phyloP scores from a whole-genome alignment of 805 yeast species.

The Lipomyces yamanashiensis region DNA sequence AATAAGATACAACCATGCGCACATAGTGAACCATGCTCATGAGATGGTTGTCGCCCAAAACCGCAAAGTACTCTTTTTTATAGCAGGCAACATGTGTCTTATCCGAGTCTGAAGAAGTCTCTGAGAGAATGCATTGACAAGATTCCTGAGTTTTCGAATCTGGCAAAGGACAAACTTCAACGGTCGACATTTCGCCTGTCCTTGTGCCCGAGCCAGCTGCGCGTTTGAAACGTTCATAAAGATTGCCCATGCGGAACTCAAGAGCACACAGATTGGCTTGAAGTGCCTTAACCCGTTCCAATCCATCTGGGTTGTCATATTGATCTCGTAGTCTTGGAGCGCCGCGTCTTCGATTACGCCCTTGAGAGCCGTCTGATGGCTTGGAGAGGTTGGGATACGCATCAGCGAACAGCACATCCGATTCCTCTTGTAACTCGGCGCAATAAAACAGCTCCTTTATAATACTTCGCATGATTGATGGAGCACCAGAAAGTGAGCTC shows the following conservation, averaged over 20 bases:
- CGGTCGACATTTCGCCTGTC: no score
- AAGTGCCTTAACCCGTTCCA: background rate
- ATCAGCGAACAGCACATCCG: background rate
- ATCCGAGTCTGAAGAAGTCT: background rate
- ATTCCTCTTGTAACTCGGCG: background rate
- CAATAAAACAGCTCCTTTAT: background rate
- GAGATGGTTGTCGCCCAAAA: background rate
- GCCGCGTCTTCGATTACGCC: background rate
- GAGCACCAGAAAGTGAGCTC: background rate
- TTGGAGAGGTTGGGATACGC: background rate
- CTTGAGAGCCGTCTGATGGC: background rate
- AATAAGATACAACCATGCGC: background rate
- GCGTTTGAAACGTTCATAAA: background rate
- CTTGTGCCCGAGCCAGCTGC: no score
- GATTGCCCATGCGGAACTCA: background rate
- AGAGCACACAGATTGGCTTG: background rate
- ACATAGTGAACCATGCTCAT: background rate
- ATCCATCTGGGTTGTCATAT: background rate
- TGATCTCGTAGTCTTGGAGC: background rate
- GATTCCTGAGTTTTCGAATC: no score
- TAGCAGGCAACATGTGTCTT: background rate
- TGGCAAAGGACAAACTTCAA: no score
- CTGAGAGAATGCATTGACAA: no score
- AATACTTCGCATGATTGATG: background rate
- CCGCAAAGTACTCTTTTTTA: background rate